Evolutionary conservation across 2,329 filamentous ascomycete genomes (phyloP).

Genomic region (Penicillium sp.): DNA sequence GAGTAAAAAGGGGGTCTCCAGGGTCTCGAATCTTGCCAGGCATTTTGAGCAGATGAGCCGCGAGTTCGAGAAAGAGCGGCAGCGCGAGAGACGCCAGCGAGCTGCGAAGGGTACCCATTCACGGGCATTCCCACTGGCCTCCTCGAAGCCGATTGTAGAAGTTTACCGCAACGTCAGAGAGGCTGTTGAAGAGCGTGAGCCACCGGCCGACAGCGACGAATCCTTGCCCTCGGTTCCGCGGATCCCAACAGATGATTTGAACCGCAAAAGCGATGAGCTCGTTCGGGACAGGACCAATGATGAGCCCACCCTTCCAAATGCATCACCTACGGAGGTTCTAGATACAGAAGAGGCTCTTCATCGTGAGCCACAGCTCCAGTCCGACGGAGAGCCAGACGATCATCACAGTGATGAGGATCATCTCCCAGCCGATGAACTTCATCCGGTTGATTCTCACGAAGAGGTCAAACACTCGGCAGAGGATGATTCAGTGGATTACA

Average conservation of each 20-base stretch:
- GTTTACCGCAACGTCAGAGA: slow-evolving; percentile 93
- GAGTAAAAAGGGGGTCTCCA: slow-evolving; percentile 67
- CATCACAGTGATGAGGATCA: slow-evolving; percentile 72
- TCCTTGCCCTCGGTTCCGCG: slow-evolving; percentile 30
- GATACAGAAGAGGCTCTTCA: slow-evolving; percentile 47
- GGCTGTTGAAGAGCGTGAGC: slow-evolving; percentile 79
- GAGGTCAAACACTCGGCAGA: slow-evolving; percentile 54
- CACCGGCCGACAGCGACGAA: slow-evolving; percentile 62
- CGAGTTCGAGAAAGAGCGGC: slow-evolving; percentile 92
- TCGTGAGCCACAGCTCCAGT: slow-evolving; percentile 55
- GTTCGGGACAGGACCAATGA: slow-evolving; percentile 24
- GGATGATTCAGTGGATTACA: slow-evolving; percentile 58
- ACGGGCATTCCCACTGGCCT: slow-evolving; percentile 82
- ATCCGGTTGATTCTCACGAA: slow-evolving; percentile 58
- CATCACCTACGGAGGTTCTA: slow-evolving; percentile 38
- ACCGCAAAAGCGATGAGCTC: slow-evolving; percentile 31
- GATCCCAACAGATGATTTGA: slow-evolving; percentile 34
- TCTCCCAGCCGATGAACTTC: slow-evolving; percentile 67
- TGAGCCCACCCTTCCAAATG: slow-evolving; percentile 30
- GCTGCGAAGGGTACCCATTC: slow-evolving; percentile 75
- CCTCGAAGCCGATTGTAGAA: slow-evolving; percentile 93
- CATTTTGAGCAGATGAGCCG: slow-evolving; percentile 96
- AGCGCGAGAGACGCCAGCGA: slow-evolving; percentile 78
- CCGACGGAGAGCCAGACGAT: slow-evolving; percentile 69
- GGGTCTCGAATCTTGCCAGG: slow-evolving; percentile 87